These are phyloP conservation scores for Wolfiporia cocos DNA, from an alignment of 1,284 basidiomycete genomes.

Conservation along the genomic window DNA sequence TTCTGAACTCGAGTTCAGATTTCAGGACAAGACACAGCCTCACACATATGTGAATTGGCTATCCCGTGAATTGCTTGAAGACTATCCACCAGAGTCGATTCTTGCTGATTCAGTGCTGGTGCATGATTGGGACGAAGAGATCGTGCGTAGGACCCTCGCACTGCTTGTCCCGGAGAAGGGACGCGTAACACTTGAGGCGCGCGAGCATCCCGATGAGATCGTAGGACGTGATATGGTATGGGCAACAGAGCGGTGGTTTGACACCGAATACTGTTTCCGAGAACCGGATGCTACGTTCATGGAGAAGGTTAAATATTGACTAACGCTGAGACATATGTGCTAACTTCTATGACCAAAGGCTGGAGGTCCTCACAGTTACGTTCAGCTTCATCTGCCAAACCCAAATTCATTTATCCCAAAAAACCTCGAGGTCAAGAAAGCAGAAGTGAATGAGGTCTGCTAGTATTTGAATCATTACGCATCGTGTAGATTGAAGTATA, in stretches of 20 bases:
- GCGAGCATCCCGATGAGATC: conserved; percentile 24
- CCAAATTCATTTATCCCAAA: conserved; percentile 53
- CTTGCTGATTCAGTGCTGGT: conserved; percentile 15
- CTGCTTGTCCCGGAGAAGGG: conserved; percentile 31
- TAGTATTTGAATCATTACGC: no score
- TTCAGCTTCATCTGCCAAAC: conserved; percentile 14
- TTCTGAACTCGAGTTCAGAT: conserved; percentile 52
- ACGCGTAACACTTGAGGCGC: conserved; percentile 39
- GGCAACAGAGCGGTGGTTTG: conserved; percentile 45
- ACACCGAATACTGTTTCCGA: conserved; percentile 43
- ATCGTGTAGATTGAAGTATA: no score
- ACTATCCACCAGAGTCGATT: conserved; percentile 16
- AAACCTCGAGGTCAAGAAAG: conserved; percentile 44
- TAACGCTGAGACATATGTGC: not conserved
- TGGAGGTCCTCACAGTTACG: no score
- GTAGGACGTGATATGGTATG: conserved; percentile 34
- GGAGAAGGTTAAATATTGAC: conserved; percentile 26
- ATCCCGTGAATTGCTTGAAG: conserved; percentile 14
- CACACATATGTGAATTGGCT: conserved; percentile 18
- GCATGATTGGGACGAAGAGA: conserved; percentile 18
- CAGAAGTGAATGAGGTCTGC: conserved; percentile 35
- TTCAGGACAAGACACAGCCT: conserved; percentile 44
- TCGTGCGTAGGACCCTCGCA: conserved; percentile 13
- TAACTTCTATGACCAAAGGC: no score
- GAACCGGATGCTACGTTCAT: conserved; percentile 36